These are phyloP conservation scores for Scortechinia acanthostroma DNA, from an alignment of 2,329 filamentous ascomycete genomes.

Conservation along the genomic window DNA sequence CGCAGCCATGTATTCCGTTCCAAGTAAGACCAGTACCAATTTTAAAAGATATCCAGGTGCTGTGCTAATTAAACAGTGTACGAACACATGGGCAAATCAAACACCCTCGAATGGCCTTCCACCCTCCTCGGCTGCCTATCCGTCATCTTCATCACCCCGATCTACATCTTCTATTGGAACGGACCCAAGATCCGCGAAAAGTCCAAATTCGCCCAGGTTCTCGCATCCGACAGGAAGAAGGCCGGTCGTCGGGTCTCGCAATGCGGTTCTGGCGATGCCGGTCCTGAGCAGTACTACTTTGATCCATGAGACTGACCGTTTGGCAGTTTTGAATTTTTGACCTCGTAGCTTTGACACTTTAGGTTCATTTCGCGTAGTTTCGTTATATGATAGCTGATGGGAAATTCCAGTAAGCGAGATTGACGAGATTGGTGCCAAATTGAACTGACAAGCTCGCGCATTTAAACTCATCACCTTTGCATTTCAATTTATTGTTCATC, in stretches of 20 bases:
- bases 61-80: conserved; percentile 29
- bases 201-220: conserved; percentile 58
- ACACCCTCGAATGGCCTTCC: conserved; percentile 48
- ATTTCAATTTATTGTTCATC: too few species aligned
- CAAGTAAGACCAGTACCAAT: conserved; percentile 15
- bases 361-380: too few species aligned
- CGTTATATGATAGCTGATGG: too few species aligned
- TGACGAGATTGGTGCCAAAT: too few species aligned
- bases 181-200: conserved; percentile 49
- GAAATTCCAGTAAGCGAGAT: too few species aligned
- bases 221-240: conserved; percentile 29
- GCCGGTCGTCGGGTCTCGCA: neutral
- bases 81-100: conserved; percentile 42
- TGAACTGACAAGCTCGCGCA: too few species aligned
- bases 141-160: conserved; percentile 49
- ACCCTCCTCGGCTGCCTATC: conserved; percentile 58
- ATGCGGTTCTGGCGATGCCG: neutral
- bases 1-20: conserved; percentile 60
- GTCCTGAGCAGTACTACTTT: conserved; percentile 5
- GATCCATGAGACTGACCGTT: too few species aligned
- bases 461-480: too few species aligned
- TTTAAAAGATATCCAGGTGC: conserved; percentile 24
- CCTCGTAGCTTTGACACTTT: too few species aligned
- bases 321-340: too few species aligned
- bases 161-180: conserved; percentile 62